Evolutionary conservation across 768 basidiomycete genomes (phyloP).

Genomic region (Pleurotus eryngii): DNA sequence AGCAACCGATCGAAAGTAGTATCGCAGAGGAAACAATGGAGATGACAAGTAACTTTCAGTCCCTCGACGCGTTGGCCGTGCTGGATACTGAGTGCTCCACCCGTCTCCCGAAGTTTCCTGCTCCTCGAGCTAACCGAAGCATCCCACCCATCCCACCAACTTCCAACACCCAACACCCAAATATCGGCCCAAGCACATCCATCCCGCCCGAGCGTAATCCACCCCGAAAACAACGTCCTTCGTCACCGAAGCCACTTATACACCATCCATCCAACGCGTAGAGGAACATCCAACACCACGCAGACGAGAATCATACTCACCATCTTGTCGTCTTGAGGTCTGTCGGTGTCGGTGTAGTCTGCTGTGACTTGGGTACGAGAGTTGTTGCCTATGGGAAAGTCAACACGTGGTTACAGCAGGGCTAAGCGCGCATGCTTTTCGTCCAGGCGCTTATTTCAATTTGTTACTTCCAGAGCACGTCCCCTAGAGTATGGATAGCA

Average conservation of each 20-base stretch:
- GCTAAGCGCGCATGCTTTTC: not conserved
- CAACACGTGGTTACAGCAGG: conserved; percentile 8
- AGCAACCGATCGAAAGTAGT: conserved; percentile 10
- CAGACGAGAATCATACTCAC: conserved; percentile 3
- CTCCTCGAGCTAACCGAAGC: conserved; percentile 22
- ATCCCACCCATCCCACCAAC: conserved; percentile 17
- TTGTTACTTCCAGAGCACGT: too few species aligned
- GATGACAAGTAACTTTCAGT: too few species aligned
- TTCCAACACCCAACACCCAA: conserved; percentile 10
- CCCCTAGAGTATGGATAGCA: too few species aligned
- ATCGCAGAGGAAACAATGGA: not conserved
- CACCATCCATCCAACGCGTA: not conserved
- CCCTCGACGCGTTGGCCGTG: too few species aligned
- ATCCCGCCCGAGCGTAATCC: conserved; percentile 25
- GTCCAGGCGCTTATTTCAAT: too few species aligned
- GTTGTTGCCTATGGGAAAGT: conserved; percentile 17
- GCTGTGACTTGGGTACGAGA: conserved; percentile 11
- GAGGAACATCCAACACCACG: not conserved
- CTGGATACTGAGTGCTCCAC: too few species aligned
- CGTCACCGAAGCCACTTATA: conserved; percentile 18
- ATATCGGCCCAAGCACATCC: not conserved
- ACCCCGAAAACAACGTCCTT: conserved; percentile 45
- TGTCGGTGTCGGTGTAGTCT: conserved; percentile 16
- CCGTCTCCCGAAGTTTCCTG: too few species aligned
- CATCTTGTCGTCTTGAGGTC: conserved; percentile 11